Conservation (phyloP, 306 rosid genomes). For the Cajanus cajan region DNA sequence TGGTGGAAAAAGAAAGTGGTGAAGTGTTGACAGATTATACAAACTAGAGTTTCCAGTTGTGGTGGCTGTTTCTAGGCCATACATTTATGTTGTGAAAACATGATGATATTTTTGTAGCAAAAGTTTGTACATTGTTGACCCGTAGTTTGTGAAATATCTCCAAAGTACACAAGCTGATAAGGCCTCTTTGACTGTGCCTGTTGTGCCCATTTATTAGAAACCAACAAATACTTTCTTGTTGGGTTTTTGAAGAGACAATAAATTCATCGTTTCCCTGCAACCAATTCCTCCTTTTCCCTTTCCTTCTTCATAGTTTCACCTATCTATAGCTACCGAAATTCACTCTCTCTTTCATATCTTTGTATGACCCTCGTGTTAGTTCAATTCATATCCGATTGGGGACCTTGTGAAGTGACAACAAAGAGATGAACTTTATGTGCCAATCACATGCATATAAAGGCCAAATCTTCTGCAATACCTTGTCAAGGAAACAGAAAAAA, state of each 20-base stretch:
- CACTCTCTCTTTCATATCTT: neutral
- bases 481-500: neutral
- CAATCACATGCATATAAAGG: constrained; percentile 12
- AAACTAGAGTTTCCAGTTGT: constrained; percentile 12
- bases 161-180: constrained; percentile 50
- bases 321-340: neutral
- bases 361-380: constrained; percentile 26
- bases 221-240: constrained; percentile 53
- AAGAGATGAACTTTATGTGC: constrained; percentile 28
- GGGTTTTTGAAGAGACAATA: constrained; percentile 33
- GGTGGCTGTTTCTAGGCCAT: constrained; percentile 49
- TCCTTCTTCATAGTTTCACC: constrained; percentile 6
- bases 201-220: constrained; percentile 66
- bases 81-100: constrained; percentile 41
- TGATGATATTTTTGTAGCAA: constrained; percentile 13
- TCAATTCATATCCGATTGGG: constrained; percentile 20
- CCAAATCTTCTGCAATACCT: constrained; percentile 26
- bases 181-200: constrained; percentile 43
- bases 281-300: neutral
- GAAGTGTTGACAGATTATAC: constrained; percentile 17
- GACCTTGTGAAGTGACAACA: constrained; percentile 39
- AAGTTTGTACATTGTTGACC: constrained; percentile 45
- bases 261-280: constrained; percentile 27
- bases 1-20: neutral
- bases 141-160: constrained; percentile 45